Percentiles rank a stretch among this genome's conserved stretches.
Conservation (phyloP, 805 yeast genomes). For the Cyberlindnera amylophila region DNA sequence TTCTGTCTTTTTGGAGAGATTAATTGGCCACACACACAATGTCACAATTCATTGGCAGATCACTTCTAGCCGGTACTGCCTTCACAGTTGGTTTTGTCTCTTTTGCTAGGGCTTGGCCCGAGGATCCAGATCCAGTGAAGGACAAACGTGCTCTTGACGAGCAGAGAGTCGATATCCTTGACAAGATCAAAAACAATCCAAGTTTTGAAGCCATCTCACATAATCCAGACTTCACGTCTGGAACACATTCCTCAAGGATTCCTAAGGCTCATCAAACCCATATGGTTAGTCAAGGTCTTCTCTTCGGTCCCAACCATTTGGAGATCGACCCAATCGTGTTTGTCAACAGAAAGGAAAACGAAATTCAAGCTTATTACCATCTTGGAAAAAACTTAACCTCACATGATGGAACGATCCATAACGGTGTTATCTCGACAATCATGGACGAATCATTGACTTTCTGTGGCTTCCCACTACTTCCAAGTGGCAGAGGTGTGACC, state of each 20-base stretch:
- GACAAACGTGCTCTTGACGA: constrained; percentile 19
- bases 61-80: constrained; percentile 16
- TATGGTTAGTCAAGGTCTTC: constrained; percentile 69
- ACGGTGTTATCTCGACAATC: constrained; percentile 74
- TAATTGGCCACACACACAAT: constrained; percentile 1
- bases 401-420: constrained; percentile 70
- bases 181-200: constrained; percentile 26
- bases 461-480: constrained; percentile 80
- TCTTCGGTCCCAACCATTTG: constrained; percentile 62
- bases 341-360: constrained; percentile 44
- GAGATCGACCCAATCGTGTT: constrained; percentile 77
- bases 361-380: constrained; percentile 63
- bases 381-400: constrained; percentile 65
- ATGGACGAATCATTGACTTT: constrained; percentile 82
- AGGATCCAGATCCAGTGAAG: constrained; percentile 12
- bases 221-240: constrained; percentile 25
- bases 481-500: constrained; percentile 84
- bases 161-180: constrained; percentile 27
- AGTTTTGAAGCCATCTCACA: constrained; percentile 25
- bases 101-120: constrained; percentile 27
- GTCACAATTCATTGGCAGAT: constrained; percentile 15
- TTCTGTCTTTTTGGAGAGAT: no score
- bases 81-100: constrained; percentile 26
- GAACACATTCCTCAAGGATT: constrained; percentile 40
- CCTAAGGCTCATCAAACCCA: constrained; percentile 57